Conservation (phyloP, 164 flowering plant species). For the Saururus chinensis region DNA sequence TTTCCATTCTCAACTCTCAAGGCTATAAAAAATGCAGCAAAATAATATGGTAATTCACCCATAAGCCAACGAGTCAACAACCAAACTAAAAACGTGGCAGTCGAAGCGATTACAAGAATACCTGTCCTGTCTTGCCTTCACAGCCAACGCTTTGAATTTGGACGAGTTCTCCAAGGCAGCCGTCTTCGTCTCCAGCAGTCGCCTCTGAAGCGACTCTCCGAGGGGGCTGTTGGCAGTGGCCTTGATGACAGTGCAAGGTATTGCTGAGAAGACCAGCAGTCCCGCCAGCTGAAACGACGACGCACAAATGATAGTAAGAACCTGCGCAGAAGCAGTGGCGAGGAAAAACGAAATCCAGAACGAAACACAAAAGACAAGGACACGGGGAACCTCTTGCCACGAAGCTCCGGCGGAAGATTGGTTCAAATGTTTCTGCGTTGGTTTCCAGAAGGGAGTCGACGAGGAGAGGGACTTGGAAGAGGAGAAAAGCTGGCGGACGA, state of each 20-base stretch:
- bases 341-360: background rate
- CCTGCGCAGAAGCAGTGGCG: conserved; percentile 39
- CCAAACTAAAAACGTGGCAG: too few relatives aligned
- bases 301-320: background rate
- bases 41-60: conserved; percentile 33
- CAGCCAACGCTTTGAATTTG: conserved; percentile 39
- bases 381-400: conserved; percentile 48
- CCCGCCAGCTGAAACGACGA: conserved; percentile 53
- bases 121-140: conserved; percentile 64
- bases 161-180: conserved; percentile 35
- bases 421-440: background rate
- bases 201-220: conserved; percentile 55
- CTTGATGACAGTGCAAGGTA: conserved; percentile 92
- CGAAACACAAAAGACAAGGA: conserved; percentile 30
- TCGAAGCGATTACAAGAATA: conserved; percentile 5
- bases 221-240: conserved; percentile 82
- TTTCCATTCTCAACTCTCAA: too few relatives aligned
- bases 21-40: too few relatives aligned
- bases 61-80: background rate
- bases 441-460: conserved; percentile 1
- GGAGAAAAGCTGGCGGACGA: conserved; percentile 4
- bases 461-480: background rate
- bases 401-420: conserved; percentile 25
- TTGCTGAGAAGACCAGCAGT: conserved; percentile 78
- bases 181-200: conserved; percentile 59